Base-by-base conservation (phyloP, 108 stramenopile species). In the Cyclotella baltica region DNA sequence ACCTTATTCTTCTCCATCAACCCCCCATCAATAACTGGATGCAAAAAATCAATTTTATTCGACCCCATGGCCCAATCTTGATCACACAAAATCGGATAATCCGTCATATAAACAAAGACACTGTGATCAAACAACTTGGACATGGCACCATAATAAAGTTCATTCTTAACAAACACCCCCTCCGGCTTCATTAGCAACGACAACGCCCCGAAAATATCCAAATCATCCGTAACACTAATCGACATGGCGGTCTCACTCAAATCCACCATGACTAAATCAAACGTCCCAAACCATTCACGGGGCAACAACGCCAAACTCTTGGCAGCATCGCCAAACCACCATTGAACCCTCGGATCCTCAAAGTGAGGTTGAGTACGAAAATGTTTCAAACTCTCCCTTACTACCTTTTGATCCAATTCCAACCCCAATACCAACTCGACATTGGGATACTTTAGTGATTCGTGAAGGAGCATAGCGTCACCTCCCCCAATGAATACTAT, bases 251-350 rank as follows among this genome's bases (percentile, higher is more conserved):
- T 93, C 58, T 93, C 93, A 25, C 86, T 88, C n/a, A 93, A 75
- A 76, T 93, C 95, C 23, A 96, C 88, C 75, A 96, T 81, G 20
- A 96, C 91, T 73, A 96, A 59, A 79, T 96, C 94, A 73, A 96
- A 96, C 34, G 89, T 87, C 8, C 90, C 91, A 66, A 88, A 92
- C 75, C 92, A 93, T 23, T 92, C 91, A 31, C 88, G 79, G 1
- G 95, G 92, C 27, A 96, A 80, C 69, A 96, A 56, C 4, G 89
- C 61, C 27, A 96, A 69, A 59, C 83, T 86, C 83, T 93, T 96
- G 53, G 95, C 79, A 0, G 95, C 95, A 72, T 96, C 95, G 18
- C 95, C 95, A 64, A 88, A 96, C 95, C 95, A 96, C 95, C 95
- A 96, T 78, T 93, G 86, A 0, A 95, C 94, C 29, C 88, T 85